Evolutionary conservation across 2,329 filamentous ascomycete species (phyloP).

Genomic region (Cordyceps farinosa): DNA sequence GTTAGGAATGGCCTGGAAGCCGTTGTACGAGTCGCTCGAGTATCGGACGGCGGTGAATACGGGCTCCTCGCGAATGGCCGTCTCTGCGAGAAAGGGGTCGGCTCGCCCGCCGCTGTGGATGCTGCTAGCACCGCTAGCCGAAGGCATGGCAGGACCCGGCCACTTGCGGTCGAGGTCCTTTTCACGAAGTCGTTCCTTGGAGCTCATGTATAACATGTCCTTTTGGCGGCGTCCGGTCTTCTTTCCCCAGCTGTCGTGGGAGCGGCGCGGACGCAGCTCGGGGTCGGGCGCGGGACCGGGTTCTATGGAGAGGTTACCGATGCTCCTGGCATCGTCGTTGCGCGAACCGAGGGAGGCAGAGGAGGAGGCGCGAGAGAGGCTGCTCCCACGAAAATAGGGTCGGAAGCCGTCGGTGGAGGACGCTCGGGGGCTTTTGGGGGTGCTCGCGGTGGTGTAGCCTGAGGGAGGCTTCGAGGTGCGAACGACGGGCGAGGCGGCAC

Average conservation of each 20-base stretch:
- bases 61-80: conserved; percentile 55
- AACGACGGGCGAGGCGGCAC: conserved; percentile 67
- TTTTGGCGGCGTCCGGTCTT: conserved; percentile 52
- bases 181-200: conserved; percentile 62
- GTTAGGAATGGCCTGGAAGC: conserved; percentile 56
- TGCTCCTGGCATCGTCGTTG: conserved; percentile 57
- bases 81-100: conserved; percentile 51
- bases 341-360: conserved; percentile 52
- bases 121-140: conserved; percentile 38
- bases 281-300: conserved; percentile 45
- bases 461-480: conserved; percentile 79
- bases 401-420: conserved; percentile 42
- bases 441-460: conserved; percentile 54
- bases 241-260: conserved; percentile 60
- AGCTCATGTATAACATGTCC: conserved; percentile 70
- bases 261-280: conserved; percentile 51
- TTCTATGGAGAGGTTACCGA: conserved; percentile 63
- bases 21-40: conserved; percentile 26
- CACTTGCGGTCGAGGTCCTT: conserved; percentile 61
- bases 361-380: conserved; percentile 55
- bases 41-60: conserved; percentile 27
- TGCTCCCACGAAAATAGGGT: conserved; percentile 51
- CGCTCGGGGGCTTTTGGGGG: conserved; percentile 51
- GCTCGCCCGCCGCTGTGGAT: conserved; percentile 36
- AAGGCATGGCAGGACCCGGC: conserved; percentile 22